phyloP scores from a whole-genome alignment of 768 basidiomycete genomes.

The Leccinum longicurvipes region DNA sequence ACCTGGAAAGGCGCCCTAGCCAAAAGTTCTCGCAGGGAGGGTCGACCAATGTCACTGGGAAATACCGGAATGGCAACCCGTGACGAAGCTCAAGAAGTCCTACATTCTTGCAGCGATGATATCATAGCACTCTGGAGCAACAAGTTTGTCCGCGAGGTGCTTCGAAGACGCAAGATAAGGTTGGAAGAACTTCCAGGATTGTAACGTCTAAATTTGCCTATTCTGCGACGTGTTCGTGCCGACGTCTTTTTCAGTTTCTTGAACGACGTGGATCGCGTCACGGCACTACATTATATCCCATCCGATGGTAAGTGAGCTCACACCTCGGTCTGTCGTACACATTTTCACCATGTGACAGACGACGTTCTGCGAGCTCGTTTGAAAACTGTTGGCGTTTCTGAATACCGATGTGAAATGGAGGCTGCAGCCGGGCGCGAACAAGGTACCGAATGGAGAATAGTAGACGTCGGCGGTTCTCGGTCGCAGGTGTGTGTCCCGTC shows the following conservation, averaged over 20 bases:
- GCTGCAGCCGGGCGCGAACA: slow-evolving; percentile 48
- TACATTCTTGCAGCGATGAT: slow-evolving; percentile 40
- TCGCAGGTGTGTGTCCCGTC: slow-evolving; percentile 40
- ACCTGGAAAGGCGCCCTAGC: slow-evolving; percentile 65
- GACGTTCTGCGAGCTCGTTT: slow-evolving; percentile 51
- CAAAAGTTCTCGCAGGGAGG: slow-evolving; percentile 24
- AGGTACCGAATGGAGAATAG: slow-evolving; percentile 53
- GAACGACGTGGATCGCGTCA: slow-evolving; percentile 49
- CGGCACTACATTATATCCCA: slow-evolving; percentile 42
- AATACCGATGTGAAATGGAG: slow-evolving; percentile 82
- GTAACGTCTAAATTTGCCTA: slow-evolving; percentile 25
- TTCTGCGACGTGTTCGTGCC: neutral
- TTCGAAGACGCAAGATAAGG: slow-evolving; percentile 43
- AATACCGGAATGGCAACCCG: slow-evolving; percentile 24
- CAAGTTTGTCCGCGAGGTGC: slow-evolving; percentile 39
- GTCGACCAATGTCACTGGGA: slow-evolving; percentile 26
- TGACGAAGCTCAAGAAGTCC: slow-evolving; percentile 40
- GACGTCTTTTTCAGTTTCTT: slow-evolving; percentile 36
- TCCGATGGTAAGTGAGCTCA: slow-evolving; percentile 38
- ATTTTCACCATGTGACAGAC: slow-evolving; percentile 32
- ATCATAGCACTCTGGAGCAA: slow-evolving; percentile 47
- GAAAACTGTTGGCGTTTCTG: slow-evolving; percentile 72
- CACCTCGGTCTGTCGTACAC: neutral
- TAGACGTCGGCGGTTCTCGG: slow-evolving; percentile 52
- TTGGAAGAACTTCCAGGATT: slow-evolving; percentile 52